These are phyloP conservation scores for Clitopilus passeckerianus DNA, from an alignment of 768 basidiomycete species.

Conservation along the genomic window DNA sequence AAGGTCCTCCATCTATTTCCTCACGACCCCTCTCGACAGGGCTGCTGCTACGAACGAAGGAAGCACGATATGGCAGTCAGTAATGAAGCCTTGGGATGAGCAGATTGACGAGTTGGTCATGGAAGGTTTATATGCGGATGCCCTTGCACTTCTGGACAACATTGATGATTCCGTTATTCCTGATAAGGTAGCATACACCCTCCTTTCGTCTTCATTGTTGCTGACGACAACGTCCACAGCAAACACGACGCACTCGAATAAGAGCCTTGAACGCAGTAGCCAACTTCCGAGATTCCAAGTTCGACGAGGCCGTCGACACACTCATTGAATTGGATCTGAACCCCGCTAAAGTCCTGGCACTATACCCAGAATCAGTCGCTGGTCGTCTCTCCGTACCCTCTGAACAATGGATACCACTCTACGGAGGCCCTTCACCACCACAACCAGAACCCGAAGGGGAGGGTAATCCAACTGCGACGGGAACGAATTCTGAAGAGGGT, in stretches of 20 bases:
- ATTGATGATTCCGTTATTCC: constrained; percentile 54
- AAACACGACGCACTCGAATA: constrained; percentile 51
- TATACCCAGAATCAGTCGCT: constrained; percentile 79
- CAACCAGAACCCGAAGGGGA: constrained; percentile 17
- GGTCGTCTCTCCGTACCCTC: constrained; percentile 70
- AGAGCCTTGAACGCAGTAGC: constrained; percentile 75
- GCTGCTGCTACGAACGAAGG: constrained; percentile 62
- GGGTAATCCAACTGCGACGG: too few species aligned
- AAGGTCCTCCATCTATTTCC: constrained; percentile 54
- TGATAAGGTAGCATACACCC: constrained; percentile 48
- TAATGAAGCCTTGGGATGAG: constrained; percentile 68
- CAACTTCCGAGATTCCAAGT: constrained; percentile 65
- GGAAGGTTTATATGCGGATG: constrained; percentile 67
- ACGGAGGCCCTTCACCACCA: constrained; percentile 61
- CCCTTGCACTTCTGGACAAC: constrained; percentile 70
- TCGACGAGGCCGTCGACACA: constrained; percentile 76
- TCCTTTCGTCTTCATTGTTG: not conserved
- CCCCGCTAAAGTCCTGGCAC: constrained; percentile 88
- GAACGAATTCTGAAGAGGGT: constrained; percentile 16
- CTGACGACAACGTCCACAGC: constrained; percentile 27
- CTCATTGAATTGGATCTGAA: constrained; percentile 88
- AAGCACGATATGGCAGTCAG: constrained; percentile 71
- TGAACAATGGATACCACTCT: constrained; percentile 75
- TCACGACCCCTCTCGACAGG: constrained; percentile 75
- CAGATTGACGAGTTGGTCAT: constrained; percentile 83